These are phyloP conservation scores for Cladophialophora bantiana DNA, from an alignment of 2,329 filamentous ascomycete genomes.

Conservation along the genomic window DNA sequence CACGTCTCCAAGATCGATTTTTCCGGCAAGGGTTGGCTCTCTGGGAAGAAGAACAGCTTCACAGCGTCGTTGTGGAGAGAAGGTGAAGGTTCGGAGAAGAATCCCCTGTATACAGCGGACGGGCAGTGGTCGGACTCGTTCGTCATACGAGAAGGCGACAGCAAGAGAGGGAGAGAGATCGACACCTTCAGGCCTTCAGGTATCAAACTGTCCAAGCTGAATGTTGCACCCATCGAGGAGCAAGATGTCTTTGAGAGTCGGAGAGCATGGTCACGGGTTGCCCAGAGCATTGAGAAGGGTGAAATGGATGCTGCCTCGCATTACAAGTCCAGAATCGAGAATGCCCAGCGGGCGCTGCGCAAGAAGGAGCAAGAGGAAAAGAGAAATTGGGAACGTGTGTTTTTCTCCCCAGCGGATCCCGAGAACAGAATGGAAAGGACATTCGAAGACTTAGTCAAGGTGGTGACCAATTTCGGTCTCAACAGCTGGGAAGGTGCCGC, in stretches of 20 bases:
- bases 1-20: conserved; percentile 92
- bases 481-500: conserved; percentile 58
- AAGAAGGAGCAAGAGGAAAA: conserved; percentile 76
- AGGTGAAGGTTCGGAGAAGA: conserved; percentile 67
- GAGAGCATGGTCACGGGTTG: conserved; percentile 87
- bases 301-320: conserved; percentile 81
- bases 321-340: conserved; percentile 92
- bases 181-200: conserved; percentile 65
- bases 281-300: conserved; percentile 77
- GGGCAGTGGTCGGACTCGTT: conserved; percentile 78
- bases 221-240: conserved; percentile 73
- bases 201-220: conserved; percentile 68
- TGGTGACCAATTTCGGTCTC: conserved; percentile 41
- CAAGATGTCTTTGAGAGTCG: conserved; percentile 90
- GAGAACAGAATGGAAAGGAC: conserved; percentile 45
- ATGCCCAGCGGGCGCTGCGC: conserved; percentile 80
- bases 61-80: conserved; percentile 75
- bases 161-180: conserved; percentile 54
- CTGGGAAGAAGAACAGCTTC: conserved; percentile 94
- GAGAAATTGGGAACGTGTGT: conserved; percentile 80
- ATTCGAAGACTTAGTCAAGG: conserved; percentile 53
- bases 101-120: conserved; percentile 76
- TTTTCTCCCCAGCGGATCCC: conserved; percentile 65
- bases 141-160: conserved; percentile 43
- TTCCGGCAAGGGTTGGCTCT: conserved; percentile 90